Percentiles rank a stretch among this genome's conserved stretches.
Conservation (phyloP, 306 rosid genomes). For the peach (Prunus persica) region Prunus_persica_NCBIv2 NC_034012.1:14768501-14769000, state of each 20-base stretch:
- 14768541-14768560: constrained; percentile 68
- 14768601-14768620: constrained; percentile 89
- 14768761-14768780: constrained; percentile 76
- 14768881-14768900: constrained; percentile 16
- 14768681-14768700: constrained; percentile 87
- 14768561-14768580: constrained; percentile 67
- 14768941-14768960: background rate
- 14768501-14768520: constrained; percentile 88
- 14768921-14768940: background rate
- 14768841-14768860: constrained; percentile 28
- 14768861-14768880: constrained; percentile 25
- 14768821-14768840: constrained; percentile 56
- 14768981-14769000: background rate
- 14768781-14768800: constrained; percentile 78
- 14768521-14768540: constrained; percentile 93
- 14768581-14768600: constrained; percentile 85
- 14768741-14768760: constrained; percentile 69
- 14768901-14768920: constrained; percentile 16
- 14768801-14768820: constrained; percentile 73
- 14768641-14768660: constrained; percentile 84
- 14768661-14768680: constrained; percentile 70
- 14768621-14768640: constrained; percentile 73
- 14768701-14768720: constrained; percentile 67
- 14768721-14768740: constrained; percentile 65
- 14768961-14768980: background rate